Evolutionary conservation across 1,139 yeast species (phyloP), one percentile per base, ranked within the genome.

Genomic region (Nadsonia commutata): DNA sequence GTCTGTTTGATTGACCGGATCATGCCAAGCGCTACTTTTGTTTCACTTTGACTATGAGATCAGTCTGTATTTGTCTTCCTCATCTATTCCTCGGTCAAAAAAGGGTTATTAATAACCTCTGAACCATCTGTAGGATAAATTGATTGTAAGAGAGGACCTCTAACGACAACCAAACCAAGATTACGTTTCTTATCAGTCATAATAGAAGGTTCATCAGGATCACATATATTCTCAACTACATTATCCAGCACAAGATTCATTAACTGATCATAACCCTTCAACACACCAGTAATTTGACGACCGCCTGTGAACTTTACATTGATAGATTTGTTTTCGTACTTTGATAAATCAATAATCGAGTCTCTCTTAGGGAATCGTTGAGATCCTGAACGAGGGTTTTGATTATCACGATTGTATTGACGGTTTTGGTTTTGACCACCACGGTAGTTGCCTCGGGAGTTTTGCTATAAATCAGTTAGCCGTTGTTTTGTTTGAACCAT

Each of bases 241-340:
- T 86, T 79, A 55, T 86, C 95, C 52, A 90, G 71, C 7, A 90
- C 97, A 53, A 90, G 69, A 64, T 90, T 90, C 94, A 88, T 81
- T 61, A 86, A 71, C 60, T 83, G 94, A 60, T 90, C 98, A 59
- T 73, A 86, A 18, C 98, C 97, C 55, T 82, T 84, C 53, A 90
- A 71, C 1, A 67, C 64, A 20, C 98, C 98, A 20, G 71, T 70
- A 8, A 88, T 78, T 57, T 68, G 71, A 59, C 96, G 74, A 13
- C 95, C 96, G n/a, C 95, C 95, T 52, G 79, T 73, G 57, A 90
- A 78, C 56, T 82, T 78, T 46, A 86, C 94, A 53, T 81, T 72
- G 43, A 90, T 76, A 51, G 71, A 64, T 52, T 80, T 71, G 58
- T 84, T 93, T 55, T 77, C 75, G 59, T 83, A 84, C 56, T 78